Conservation (phyloP, 768 basidiomycete genomes). For the Mycena metata region DNA sequence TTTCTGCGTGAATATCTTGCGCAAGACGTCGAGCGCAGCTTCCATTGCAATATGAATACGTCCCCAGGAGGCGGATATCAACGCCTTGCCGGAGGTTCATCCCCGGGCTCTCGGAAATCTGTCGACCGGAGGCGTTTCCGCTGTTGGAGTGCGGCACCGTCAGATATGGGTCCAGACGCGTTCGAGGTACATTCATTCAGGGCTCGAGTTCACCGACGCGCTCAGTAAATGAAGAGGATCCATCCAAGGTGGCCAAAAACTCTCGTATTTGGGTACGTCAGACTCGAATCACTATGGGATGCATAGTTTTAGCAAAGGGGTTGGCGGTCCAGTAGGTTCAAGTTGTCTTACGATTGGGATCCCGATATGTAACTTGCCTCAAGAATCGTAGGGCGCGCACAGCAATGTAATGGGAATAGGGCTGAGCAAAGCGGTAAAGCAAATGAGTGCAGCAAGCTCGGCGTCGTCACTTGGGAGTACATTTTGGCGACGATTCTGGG, state of each 20-base stretch:
- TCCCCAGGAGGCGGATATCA: slow-evolving; percentile 33
- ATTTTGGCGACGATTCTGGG: background rate
- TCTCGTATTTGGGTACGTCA: slow-evolving; percentile 32
- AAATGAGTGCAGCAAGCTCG: slow-evolving; percentile 3
- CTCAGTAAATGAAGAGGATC: background rate
- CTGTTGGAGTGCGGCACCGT: slow-evolving; percentile 34
- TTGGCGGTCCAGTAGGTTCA: background rate
- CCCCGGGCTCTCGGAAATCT: slow-evolving; percentile 28
- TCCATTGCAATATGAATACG: slow-evolving; percentile 22
- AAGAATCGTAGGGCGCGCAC: background rate
- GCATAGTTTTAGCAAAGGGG: slow-evolving; percentile 20
- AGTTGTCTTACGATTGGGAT: slow-evolving; percentile 17
- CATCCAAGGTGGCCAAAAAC: background rate
- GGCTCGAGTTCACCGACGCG: background rate
- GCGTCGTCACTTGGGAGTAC: slow-evolving; percentile 5
- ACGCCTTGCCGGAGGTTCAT: slow-evolving; percentile 25
- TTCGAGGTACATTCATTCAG: background rate
- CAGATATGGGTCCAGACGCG: slow-evolving; percentile 7
- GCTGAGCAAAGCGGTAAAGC: background rate
- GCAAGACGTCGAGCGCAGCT: background rate
- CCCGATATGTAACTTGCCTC: background rate
- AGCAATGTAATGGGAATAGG: background rate
- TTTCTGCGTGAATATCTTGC: background rate
- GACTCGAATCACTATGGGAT: slow-evolving; percentile 29
- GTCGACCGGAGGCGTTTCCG: slow-evolving; percentile 37